Evolutionary conservation across 2,329 filamentous ascomycete genomes (phyloP).

Genomic region (Fusarium circinatum): DNA sequence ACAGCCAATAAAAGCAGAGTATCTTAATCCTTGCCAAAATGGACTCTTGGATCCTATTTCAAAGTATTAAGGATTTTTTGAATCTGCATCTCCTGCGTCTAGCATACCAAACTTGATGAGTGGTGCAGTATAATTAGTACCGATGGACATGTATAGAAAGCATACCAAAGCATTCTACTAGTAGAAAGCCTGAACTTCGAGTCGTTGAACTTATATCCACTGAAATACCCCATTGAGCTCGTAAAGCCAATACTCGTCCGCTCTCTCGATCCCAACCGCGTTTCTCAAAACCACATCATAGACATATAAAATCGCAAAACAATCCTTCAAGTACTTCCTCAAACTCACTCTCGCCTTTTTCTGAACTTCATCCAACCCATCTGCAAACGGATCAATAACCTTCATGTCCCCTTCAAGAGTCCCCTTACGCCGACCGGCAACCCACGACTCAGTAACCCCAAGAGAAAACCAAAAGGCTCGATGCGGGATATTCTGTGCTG

Average conservation of each 20-base stretch:
- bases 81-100: no score
- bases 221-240: fast-evolving
- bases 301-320: constrained; percentile 5
- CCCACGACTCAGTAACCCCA: not conserved
- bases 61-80: no score
- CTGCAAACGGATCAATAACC: not conserved
- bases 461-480: constrained; percentile 6
- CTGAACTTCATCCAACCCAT: not conserved
- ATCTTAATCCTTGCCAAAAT: no score
- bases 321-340: constrained; percentile 2
- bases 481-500: constrained; percentile 11
- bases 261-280: fast-evolving
- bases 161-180: no score
- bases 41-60: no score
- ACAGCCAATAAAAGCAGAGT: no score
- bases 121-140: no score
- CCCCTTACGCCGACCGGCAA: fast-evolving
- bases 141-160: no score
- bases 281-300: not conserved
- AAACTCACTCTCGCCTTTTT: not conserved
- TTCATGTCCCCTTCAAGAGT: not conserved
- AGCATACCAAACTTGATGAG: no score
- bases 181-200: no score
- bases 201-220: no score
- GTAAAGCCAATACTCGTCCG: not conserved